Evolutionary conservation across 106 monocot species (phyloP).

Genomic region (Alisma plantagoaquatica): DNA sequence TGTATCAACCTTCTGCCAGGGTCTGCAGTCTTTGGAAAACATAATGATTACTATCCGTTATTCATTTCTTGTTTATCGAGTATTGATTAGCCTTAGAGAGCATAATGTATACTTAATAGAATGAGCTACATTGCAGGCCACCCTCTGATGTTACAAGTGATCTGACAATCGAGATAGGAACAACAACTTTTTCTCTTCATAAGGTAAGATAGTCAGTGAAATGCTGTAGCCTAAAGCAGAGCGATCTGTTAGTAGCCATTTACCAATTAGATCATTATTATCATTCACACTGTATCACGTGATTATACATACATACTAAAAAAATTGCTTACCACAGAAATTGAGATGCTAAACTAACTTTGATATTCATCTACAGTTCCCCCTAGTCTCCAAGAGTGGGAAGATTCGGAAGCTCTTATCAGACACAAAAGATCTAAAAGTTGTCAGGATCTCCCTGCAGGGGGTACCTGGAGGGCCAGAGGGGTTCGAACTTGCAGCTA

Average conservation of each 20-base stretch:
- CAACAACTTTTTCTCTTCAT: constrained; percentile 67
- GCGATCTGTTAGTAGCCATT: neutral
- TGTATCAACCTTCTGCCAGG: too few species aligned
- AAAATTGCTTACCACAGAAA: neutral
- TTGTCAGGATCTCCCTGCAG: constrained; percentile 44
- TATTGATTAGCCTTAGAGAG: too few species aligned
- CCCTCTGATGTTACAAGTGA: constrained; percentile 79
- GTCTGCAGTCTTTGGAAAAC: too few species aligned
- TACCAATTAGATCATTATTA: neutral
- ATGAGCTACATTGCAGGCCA: constrained; percentile 64
- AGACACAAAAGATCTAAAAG: constrained; percentile 48
- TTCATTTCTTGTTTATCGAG: too few species aligned
- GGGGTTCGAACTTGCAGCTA: constrained; percentile 79
- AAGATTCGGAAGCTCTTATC: constrained; percentile 76
- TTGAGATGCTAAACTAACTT: neutral
- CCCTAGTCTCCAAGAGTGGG: constrained; percentile 76
- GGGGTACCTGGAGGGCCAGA: constrained; percentile 62
- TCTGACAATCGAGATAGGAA: constrained; percentile 80
- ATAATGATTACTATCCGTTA: too few species aligned
- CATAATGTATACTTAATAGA: too few species aligned
- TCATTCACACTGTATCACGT: too few species aligned
- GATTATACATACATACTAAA: neutral
- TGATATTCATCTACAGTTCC: constrained; percentile 41
- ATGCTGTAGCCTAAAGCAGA: neutral
- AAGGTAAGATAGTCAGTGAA: constrained; percentile 46